Conservation (phyloP, 371 early-diverging fungal genomes). For the Nematocida sp. region DNA sequence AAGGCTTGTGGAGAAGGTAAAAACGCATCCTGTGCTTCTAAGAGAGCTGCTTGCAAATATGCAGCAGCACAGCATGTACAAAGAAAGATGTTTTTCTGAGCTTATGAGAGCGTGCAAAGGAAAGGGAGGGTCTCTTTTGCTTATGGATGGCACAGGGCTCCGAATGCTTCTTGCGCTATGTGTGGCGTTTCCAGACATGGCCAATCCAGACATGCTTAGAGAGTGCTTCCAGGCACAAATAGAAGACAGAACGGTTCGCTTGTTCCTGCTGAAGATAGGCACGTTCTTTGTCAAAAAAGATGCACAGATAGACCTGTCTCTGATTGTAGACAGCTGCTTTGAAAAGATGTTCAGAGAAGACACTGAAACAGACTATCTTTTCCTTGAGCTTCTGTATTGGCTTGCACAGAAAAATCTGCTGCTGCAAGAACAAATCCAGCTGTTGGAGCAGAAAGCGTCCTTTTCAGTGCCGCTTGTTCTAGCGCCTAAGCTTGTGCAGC, state of each 20-base stretch:
- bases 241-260: not conserved
- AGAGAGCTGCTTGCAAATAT: too few species aligned
- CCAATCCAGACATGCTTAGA: not conserved
- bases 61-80: too few species aligned
- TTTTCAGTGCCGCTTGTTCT: not conserved
- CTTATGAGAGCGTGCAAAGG: too few species aligned
- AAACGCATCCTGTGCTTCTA: too few species aligned
- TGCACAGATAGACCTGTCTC: not conserved
- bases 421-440: not conserved
- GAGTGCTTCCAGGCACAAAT: not conserved
- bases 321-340: not conserved
- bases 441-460: not conserved
- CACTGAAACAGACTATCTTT: constrained; percentile 17
- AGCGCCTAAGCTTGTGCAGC: constrained; percentile 4
- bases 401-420: not conserved
- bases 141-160: too few species aligned
- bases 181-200: not conserved
- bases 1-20: too few species aligned
- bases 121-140: too few species aligned
- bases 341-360: not conserved
- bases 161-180: constrained; percentile 16
- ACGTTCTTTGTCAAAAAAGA: not conserved
- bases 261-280: not conserved
- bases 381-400: not conserved
- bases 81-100: too few species aligned